A percentile compares a stretch with the other conserved stretches of the same genome.
These are phyloP conservation scores for Eimeria necatrix DNA, from an alignment of 169 alveolate genomes.

Conservation along the genomic window DNA sequence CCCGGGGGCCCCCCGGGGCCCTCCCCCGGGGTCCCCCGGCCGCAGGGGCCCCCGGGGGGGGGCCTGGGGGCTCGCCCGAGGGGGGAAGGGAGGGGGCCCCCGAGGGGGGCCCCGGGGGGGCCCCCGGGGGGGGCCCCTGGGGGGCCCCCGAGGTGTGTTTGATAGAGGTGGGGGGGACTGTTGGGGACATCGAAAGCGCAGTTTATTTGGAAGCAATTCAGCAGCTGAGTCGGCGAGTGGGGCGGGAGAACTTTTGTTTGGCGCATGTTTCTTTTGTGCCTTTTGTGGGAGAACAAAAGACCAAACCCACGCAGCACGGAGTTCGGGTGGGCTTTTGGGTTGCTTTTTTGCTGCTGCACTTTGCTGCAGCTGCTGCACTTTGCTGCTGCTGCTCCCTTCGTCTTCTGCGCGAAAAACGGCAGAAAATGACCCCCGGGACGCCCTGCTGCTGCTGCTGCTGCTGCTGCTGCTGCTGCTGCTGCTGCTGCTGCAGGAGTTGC, in stretches of 20 bases:
- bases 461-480: slow-evolving; percentile 38
- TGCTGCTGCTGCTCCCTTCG: neutral
- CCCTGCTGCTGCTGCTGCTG: slow-evolving; percentile 20
- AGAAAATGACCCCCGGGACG: too few relatives aligned
- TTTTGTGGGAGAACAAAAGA: slow-evolving; percentile 93
- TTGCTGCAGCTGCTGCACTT: too few relatives aligned
- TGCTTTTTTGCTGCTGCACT: neutral
- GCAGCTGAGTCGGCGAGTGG: slow-evolving; percentile 90
- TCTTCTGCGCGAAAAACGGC: too few relatives aligned
- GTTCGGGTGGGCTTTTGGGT: slow-evolving; percentile 87
- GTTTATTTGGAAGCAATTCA: slow-evolving; percentile 96
- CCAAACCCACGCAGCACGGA: slow-evolving; percentile 97
- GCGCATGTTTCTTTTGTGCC: slow-evolving; percentile 76
- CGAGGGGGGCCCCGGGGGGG: too few relatives aligned
- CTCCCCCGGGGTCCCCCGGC: too few relatives aligned
- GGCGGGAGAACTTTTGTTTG: slow-evolving; percentile 92
- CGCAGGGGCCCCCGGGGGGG: neutral
- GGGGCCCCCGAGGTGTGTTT: slow-evolving; percentile 94
- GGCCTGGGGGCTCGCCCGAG: neutral
- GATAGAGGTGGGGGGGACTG: slow-evolving; percentile 98
- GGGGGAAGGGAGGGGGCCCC: neutral
- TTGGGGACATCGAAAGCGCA: slow-evolving; percentile 97
- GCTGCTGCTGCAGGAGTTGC: slow-evolving; percentile 79
- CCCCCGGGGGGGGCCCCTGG: neutral
- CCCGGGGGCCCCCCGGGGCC: slow-evolving; percentile 32